phyloP scores from a whole-genome alignment of 208 protist genomes.

The Trichomonas gallinae region DNA sequence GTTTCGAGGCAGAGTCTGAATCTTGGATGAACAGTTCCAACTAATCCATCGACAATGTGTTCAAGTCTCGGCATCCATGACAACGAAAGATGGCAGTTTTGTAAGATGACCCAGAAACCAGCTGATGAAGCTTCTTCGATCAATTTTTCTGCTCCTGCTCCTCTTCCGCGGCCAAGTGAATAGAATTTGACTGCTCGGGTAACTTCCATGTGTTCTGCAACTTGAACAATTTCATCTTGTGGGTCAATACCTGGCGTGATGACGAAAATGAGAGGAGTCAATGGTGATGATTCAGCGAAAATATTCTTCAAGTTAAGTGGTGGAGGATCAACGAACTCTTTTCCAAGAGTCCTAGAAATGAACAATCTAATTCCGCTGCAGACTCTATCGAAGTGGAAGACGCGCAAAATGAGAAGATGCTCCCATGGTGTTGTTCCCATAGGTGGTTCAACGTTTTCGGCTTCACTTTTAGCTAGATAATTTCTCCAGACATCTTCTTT shows the following conservation, averaged over 20 bases:
- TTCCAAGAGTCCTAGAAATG: neutral
- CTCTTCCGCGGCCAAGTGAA: conserved; percentile 91
- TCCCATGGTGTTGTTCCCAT: conserved; percentile 54
- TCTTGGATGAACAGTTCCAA: conserved; percentile 58
- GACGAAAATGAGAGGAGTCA: conserved; percentile 94
- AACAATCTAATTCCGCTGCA: conserved; percentile 62
- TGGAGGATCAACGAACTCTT: conserved; percentile 26
- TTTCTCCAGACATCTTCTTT: neutral
- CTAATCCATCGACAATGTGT: conserved; percentile 52
- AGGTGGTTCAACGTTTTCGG: neutral
- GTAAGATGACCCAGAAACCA: conserved; percentile 77
- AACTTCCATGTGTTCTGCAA: conserved; percentile 66
- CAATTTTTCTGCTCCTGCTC: conserved; percentile 77
- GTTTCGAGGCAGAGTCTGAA: conserved; percentile 83
- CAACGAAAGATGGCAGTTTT: conserved; percentile 93
- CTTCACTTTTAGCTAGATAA: neutral
- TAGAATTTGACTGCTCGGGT: conserved; percentile 76
- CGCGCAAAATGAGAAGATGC: conserved; percentile 76
- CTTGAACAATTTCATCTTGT: conserved; percentile 17
- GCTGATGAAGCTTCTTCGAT: conserved; percentile 53
- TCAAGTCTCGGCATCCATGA: conserved; percentile 85
- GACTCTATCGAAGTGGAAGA: conserved; percentile 76
- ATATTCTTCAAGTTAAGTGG: conserved; percentile 67
- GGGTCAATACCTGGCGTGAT: conserved; percentile 93
- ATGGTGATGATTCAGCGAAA: conserved; percentile 72